phyloP scores from a whole-genome alignment of 2,329 filamentous ascomycete species.

The Fusarium multiceps region DNA sequence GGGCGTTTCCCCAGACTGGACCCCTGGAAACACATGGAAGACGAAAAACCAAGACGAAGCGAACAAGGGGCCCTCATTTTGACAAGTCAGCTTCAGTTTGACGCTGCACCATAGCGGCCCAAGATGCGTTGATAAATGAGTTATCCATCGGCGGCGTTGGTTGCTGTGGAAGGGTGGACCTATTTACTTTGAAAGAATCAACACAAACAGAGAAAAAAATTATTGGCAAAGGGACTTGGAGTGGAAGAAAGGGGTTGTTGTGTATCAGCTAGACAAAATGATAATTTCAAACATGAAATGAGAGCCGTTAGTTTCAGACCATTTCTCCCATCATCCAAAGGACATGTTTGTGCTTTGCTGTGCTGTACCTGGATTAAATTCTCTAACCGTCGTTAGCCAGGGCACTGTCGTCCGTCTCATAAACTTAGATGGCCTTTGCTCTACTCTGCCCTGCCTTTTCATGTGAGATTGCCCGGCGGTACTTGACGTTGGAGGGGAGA shows the following conservation, averaged over 20 bases:
- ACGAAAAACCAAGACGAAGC: constrained; percentile 15
- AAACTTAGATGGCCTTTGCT: constrained; percentile 13
- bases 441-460: constrained; percentile 5
- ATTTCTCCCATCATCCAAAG: neutral
- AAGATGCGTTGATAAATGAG: constrained; percentile 40
- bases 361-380: neutral
- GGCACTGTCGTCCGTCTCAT: constrained; percentile 8
- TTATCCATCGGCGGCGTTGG: constrained; percentile 39
- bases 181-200: constrained; percentile 41
- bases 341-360: constrained; percentile 8
- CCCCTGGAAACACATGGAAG: constrained; percentile 31
- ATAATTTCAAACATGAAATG: constrained; percentile 24
- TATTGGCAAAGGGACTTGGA: constrained; percentile 1
- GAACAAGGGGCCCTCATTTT: constrained; percentile 24
- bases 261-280: constrained; percentile 25
- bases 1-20: constrained; percentile 34
- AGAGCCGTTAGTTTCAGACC: neutral
- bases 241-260: constrained; percentile 12
- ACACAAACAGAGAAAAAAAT: constrained; percentile 42
- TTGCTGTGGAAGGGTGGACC: constrained; percentile 46
- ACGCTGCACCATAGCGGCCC: constrained; percentile 9
- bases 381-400: constrained; percentile 15
- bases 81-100: constrained; percentile 26
- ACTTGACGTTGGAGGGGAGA: constrained; percentile 10
- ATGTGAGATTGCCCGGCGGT: constrained; percentile 19